These are phyloP conservation scores for Cutaneotrichosporon sp. DNA, from an alignment of 1,284 basidiomycete genomes.

Conservation along the genomic window DNA sequence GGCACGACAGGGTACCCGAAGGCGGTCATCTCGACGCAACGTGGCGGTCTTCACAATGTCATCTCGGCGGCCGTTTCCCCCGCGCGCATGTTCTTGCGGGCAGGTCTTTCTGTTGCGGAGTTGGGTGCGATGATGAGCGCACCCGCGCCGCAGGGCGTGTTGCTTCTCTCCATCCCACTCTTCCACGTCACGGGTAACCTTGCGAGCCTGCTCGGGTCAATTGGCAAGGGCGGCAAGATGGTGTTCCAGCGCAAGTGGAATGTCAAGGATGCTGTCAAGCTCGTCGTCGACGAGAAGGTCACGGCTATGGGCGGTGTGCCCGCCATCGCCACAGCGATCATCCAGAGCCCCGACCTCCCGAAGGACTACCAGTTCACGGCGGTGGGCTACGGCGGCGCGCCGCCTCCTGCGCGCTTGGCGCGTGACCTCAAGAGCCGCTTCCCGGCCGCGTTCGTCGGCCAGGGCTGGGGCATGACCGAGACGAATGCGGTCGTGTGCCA, in stretches of 20 bases:
- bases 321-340: constrained; percentile 39
- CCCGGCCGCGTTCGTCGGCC: constrained; percentile 32
- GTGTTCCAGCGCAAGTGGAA: constrained; percentile 43
- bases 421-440: constrained; percentile 36
- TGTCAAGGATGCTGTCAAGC: constrained; percentile 33
- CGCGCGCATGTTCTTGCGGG: constrained; percentile 1
- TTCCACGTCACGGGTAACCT: constrained; percentile 52
- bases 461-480: constrained; percentile 49
- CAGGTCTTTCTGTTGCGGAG: neutral
- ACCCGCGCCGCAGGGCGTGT: neutral
- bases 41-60: constrained; percentile 19
- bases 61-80: constrained; percentile 12
- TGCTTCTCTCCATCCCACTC: constrained; percentile 41
- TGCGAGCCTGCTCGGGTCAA: constrained; percentile 38
- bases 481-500: constrained; percentile 45
- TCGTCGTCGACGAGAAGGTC: constrained; percentile 39
- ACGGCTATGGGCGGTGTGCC: constrained; percentile 48
- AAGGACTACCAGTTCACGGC: constrained; percentile 32
- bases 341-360: constrained; percentile 38
- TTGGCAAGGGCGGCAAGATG: constrained; percentile 41
- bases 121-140: neutral
- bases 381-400: constrained; percentile 49
- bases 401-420: constrained; percentile 39
- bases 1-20: constrained; percentile 30
- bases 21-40: constrained; percentile 46